Evolutionary conservation across 2,329 filamentous ascomycete genomes (phyloP), one percentile per base, ranked within the genome.

Genomic region (Xylaria arbuscula): DNA sequence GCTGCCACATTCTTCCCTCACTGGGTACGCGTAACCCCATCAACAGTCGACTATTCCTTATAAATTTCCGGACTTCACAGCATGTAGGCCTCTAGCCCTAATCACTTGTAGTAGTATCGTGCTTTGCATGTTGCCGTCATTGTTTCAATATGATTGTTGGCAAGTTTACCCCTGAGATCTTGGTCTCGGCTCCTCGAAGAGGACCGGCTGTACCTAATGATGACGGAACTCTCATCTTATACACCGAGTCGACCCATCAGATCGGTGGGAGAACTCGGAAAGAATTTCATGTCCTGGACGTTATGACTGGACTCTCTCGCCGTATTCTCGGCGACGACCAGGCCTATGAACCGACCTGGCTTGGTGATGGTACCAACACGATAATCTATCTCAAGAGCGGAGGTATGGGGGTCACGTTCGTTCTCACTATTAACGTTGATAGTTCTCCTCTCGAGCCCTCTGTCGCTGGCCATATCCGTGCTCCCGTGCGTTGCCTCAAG

Each of bases 191-290:
- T 3, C 78, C 79, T 45, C 75, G 74, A 36, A 74, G 78, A 38
- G 73, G 74, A 24, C 68, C 76, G n/a, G 80, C 79, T 1, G 76
- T 84, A 7, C 80, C 81, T 9, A 82, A 80, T 63, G 74, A 79
- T 24, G 79, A 80, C 64, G 81, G 83, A 62, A 77, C 81, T 4
- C 78, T 80, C 13, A 78, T 81, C 8, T 73, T 85, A 48, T 81
- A 81, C 72, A 81, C 81, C 19, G 72, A 84, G 54, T 78, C 80
- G 6, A 78, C 78, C 32, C 78, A 84, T 45, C 51, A 54, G 28
- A 64, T 82, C 57, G 75, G 72, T 40, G 72, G 74, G 15, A 74
- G 76, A 51, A 77, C 74, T 17, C 61, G 66, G 2, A 78, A 77
- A 19, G 77, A 81, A 62, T 72, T 81, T 51, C 75, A 78, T 11